Conservation (phyloP, 306 rosid species). For the Malus asiatica region DNA sequence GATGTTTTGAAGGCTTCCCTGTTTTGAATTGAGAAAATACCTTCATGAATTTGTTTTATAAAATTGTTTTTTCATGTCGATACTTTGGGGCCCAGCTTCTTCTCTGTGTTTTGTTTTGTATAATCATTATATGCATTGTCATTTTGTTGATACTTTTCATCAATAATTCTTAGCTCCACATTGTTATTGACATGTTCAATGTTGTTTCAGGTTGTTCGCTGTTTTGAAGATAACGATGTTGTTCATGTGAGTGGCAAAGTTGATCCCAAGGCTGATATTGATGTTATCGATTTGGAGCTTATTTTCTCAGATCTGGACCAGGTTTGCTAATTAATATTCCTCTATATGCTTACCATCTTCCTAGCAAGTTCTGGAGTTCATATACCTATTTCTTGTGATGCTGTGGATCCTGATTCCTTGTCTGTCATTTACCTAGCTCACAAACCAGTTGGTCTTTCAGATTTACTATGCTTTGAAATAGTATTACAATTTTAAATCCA, state of each 20-base stretch:
- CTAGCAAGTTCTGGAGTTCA: constrained; percentile 2
- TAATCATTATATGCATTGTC: not conserved
- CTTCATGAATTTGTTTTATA: not conserved
- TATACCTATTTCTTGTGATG: constrained; percentile 1
- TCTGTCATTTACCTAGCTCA: not conserved
- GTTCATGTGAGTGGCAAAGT: constrained; percentile 91
- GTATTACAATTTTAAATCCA: not conserved
- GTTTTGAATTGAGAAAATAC: not conserved
- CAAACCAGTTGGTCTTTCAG: not conserved
- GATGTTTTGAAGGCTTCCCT: not conserved
- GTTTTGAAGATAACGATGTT: constrained; percentile 93
- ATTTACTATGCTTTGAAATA: not conserved
- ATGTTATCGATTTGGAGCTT: constrained; percentile 91
- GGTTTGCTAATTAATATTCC: constrained; percentile 44
- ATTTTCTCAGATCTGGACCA: constrained; percentile 92
- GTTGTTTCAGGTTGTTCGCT: constrained; percentile 66
- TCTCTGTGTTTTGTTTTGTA: not conserved
- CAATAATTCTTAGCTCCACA: constrained; percentile 1
- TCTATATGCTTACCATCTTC: not conserved
- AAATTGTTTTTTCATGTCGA: not conserved
- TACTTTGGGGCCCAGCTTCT: not conserved
- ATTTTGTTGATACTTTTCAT: too few species aligned
- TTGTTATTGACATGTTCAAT: constrained; percentile 16
- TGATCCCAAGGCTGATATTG: constrained; percentile 86
- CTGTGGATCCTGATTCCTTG: not conserved